Conservation (phyloP, 805 yeast genomes). For the Myxozyma lipomycoides region DNA sequence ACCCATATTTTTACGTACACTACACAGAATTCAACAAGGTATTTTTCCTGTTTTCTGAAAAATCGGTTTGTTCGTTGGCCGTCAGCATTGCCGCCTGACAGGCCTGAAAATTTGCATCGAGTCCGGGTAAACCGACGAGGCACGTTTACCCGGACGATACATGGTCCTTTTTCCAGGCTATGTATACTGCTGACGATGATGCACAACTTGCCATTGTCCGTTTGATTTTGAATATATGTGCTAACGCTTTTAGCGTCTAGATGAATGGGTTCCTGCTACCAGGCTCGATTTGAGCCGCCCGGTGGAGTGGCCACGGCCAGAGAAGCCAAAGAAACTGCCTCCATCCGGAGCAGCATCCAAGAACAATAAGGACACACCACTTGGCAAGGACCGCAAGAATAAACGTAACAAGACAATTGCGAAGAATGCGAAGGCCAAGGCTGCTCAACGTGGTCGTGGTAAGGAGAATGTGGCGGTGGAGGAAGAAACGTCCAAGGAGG, state of each 20-base stretch:
- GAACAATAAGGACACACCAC: conserved; percentile 13
- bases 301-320: conserved; percentile 65
- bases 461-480: conserved; percentile 27
- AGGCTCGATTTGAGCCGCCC: conserved; percentile 70
- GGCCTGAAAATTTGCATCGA: too few species aligned
- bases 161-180: too few species aligned
- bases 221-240: too few species aligned
- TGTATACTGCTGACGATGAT: too few species aligned
- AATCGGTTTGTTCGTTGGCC: too few species aligned
- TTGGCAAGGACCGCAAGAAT: conserved; percentile 20
- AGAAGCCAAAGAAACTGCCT: conserved; percentile 46
- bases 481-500: conserved; percentile 3
- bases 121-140: too few species aligned
- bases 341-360: conserved; percentile 30
- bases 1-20: conserved; percentile 83
- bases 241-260: too few species aligned
- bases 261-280: conserved; percentile 82
- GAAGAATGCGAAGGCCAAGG: conserved; percentile 35
- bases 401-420: conserved; percentile 21
- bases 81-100: too few species aligned
- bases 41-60: too few species aligned
- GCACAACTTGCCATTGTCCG: too few species aligned
- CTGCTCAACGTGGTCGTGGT: conserved; percentile 40
- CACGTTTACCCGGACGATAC: too few species aligned
- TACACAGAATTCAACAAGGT: conserved; percentile 85